Percentiles rank a stretch among this genome's conserved stretches.
These are phyloP conservation scores for Aphanoascus verrucosus DNA, from an alignment of 2,329 filamentous ascomycete species.

Conservation along the genomic window DNA sequence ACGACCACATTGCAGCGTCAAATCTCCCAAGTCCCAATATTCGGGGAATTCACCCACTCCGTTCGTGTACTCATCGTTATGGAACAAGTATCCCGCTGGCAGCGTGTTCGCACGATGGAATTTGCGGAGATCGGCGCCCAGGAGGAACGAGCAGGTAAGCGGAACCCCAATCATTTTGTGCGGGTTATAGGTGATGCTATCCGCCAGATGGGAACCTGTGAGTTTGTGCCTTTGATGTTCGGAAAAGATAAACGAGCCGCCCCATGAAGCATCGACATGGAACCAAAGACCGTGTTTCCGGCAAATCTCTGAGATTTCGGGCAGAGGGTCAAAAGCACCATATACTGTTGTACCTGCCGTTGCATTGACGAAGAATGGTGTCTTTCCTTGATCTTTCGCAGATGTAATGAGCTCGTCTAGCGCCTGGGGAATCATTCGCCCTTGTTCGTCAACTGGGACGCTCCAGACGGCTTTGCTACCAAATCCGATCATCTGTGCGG, in stretches of 20 bases:
- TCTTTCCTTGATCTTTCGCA: constrained; percentile 57
- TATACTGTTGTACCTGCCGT: constrained; percentile 91
- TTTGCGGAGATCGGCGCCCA: constrained; percentile 61
- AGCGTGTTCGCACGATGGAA: constrained; percentile 81
- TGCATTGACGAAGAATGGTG: constrained; percentile 88
- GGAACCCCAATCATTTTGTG: constrained; percentile 97
- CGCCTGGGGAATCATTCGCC: constrained; percentile 58
- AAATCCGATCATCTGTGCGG: constrained; percentile 79
- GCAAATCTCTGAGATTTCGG: constrained; percentile 59
- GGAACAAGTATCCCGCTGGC: constrained; percentile 76
- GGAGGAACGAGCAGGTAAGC: constrained; percentile 79
- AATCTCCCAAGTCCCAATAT: constrained; percentile 79
- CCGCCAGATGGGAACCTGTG: constrained; percentile 58
- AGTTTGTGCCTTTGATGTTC: constrained; percentile 54
- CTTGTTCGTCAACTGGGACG: constrained; percentile 61
- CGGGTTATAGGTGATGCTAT: constrained; percentile 79
- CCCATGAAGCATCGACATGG: constrained; percentile 89
- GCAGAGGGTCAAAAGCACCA: constrained; percentile 76
- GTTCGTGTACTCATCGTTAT: constrained; percentile 37
- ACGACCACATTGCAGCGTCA: constrained; percentile 87
- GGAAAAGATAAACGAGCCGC: constrained; percentile 71
- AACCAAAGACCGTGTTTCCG: constrained; percentile 68
- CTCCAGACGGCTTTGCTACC: constrained; percentile 62
- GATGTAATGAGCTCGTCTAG: constrained; percentile 53
- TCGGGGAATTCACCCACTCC: constrained; percentile 34